Conservation (phyloP, 345 rosid species). For the Clausena lansium region DNA sequence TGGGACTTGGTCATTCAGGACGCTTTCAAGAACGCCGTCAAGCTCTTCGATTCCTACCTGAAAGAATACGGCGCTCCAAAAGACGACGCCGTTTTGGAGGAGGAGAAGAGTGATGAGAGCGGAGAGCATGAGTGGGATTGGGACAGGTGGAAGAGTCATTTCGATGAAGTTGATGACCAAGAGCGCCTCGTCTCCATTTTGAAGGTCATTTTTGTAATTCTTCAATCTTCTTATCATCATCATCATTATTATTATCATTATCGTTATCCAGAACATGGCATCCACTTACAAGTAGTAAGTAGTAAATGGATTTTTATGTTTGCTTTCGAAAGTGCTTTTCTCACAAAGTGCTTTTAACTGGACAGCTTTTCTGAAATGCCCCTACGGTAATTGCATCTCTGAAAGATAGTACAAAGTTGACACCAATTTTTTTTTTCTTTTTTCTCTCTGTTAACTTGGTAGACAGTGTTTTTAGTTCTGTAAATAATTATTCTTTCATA, state of each 20-base stretch:
- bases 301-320: no score
- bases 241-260: neutral
- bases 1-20: slow-evolving; percentile 66
- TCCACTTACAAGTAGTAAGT: neutral
- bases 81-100: slow-evolving; percentile 3
- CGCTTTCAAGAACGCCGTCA: slow-evolving; percentile 45
- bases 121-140: slow-evolving; percentile 69
- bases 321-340: neutral
- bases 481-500: no score
- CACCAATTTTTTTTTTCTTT: no score
- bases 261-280: neutral
- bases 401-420: neutral
- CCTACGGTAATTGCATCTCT: neutral
- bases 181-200: slow-evolving; percentile 69
- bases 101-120: slow-evolving; percentile 6
- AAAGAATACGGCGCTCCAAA: slow-evolving; percentile 10
- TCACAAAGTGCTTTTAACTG: neutral
- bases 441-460: neutral
- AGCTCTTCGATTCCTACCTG: slow-evolving; percentile 52
- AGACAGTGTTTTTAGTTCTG: no score
- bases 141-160: slow-evolving; percentile 88
- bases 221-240: neutral
- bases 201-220: slow-evolving; percentile 38
- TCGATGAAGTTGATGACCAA: slow-evolving; percentile 71
- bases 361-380: neutral